Evolutionary conservation across 305 asterid species (phyloP).

Genomic region (Petunia hybrid): DNA sequence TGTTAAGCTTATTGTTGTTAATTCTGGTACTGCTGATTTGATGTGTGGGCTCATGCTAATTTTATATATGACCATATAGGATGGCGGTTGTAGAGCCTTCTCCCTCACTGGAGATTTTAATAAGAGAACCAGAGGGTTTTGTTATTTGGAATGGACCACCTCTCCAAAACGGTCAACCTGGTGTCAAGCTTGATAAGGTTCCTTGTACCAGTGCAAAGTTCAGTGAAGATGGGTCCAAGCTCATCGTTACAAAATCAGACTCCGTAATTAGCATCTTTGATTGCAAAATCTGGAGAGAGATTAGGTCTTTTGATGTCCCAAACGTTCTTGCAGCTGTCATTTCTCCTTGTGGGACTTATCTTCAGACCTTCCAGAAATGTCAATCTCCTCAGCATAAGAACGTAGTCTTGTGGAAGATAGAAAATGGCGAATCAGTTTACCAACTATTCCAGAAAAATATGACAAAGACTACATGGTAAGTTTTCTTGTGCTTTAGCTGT

Average conservation of each 20-base stretch:
- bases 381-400: constrained; percentile 77
- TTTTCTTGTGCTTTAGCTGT: constrained; percentile 25
- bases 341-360: constrained; percentile 82
- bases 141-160: constrained; percentile 92
- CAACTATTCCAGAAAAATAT: constrained; percentile 80
- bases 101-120: constrained; percentile 69
- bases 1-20: background rate
- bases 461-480: constrained; percentile 84
- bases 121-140: constrained; percentile 79
- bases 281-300: constrained; percentile 61
- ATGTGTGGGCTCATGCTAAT: constrained; percentile 2
- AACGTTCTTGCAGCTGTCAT: constrained; percentile 85
- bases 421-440: constrained; percentile 73
- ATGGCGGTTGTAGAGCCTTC: constrained; percentile 69
- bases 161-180: constrained; percentile 68
- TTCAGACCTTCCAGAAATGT: constrained; percentile 89
- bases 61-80: background rate
- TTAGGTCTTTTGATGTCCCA: constrained; percentile 65
- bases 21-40: constrained; percentile 11
- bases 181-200: constrained; percentile 59
- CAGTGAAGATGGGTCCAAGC: constrained; percentile 87
- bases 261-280: constrained; percentile 64
- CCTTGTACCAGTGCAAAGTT: constrained; percentile 72
- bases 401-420: constrained; percentile 71
- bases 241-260: constrained; percentile 70